Base-by-base conservation (phyloP, 1,284 basidiomycete genomes). In the Trichosporon sp. region DNA sequence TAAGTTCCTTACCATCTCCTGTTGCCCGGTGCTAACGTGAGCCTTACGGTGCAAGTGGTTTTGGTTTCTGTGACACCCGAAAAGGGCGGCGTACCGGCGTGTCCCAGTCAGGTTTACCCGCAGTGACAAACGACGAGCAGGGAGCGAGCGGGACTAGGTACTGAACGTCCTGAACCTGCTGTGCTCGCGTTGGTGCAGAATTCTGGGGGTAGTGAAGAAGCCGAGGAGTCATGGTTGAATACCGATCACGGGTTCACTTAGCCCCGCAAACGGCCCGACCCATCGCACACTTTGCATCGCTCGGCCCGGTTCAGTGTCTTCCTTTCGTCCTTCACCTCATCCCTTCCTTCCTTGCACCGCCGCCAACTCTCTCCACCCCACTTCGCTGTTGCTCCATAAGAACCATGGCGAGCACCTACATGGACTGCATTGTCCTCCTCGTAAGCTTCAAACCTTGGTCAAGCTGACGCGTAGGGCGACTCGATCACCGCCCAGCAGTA, bases 381-480 rank as follows among this genome's bases (percentile, higher is more conserved):
- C 26, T n/a, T n/a, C 14, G 12, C 10, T 19, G 26, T 21, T 31
- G 31, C 65, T 12, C 26, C 4, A 6, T 7, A 19, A 38, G 5
- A 46, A 38, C 35, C 10, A 79, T 79, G 78, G 75, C 78, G 19
- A 66, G 71, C 1, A 73, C 71, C 2, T 73, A 77, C 65, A 77
- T 78, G 67, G 78, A 79, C 66, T 74, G 72, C 68, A 69, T 72
- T 6, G 56, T 78, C 2, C 71, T 79, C n/a, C 71, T 79, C 32
- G 78, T 79, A 40, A 68, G 77, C 63, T 14, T 5, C 19, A 1
- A n/a, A 16, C 21, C n/a, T 35, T 21, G 35, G 14, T 2, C 66
- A 7, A 32, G 37, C 64, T 69, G 64, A 69, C 38, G 4, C 8
- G 11, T 40, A 77, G 76, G 76, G 76, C 69, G 77, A 78, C 71